Evolutionary conservation across 1,284 basidiomycete species (phyloP).

Genomic region (Marasmius fiardii): DNA sequence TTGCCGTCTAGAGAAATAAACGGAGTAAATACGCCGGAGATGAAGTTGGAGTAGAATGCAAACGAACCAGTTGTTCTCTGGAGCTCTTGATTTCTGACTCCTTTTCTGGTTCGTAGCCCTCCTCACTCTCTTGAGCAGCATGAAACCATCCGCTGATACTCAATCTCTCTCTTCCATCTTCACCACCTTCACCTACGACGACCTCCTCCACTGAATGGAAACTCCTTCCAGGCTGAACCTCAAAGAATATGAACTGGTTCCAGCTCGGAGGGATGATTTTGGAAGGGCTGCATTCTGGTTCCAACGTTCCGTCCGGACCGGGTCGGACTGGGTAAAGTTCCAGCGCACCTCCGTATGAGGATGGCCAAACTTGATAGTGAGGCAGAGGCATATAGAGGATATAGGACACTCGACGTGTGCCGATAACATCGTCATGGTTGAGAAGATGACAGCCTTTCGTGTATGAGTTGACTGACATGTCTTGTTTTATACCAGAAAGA

Average conservation of each 20-base stretch:
- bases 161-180: conserved; percentile 70
- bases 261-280: conserved; percentile 79
- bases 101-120: conserved; percentile 60
- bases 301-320: conserved; percentile 47
- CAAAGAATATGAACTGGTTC: conserved; percentile 98
- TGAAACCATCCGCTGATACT: conserved; percentile 99
- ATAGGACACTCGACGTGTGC: conserved; percentile 91
- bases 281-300: conserved; percentile 60
- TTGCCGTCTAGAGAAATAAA: conserved; percentile 44
- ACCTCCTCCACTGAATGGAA: conserved; percentile 99
- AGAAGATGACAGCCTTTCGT: conserved; percentile 90
- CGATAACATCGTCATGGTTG: conserved; percentile 98
- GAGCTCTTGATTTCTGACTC: conserved; percentile 59
- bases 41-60: neutral
- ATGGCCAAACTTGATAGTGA: conserved; percentile 60
- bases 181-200: conserved; percentile 67
- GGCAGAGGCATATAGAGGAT: conserved; percentile 97
- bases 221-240: conserved; percentile 85
- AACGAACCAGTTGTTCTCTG: conserved; percentile 77
- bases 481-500: conserved; percentile 89
- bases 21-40: neutral
- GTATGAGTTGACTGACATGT: conserved; percentile 95
- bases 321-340: conserved; percentile 83
- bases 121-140: conserved; percentile 86
- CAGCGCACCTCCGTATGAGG: conserved; percentile 90